A percentile compares a stretch with the other conserved stretches of the same genome.
These are phyloP conservation scores for Penicillium silybi DNA, from an alignment of 495 filamentous ascomycete genomes.

Conservation along the genomic window DNA sequence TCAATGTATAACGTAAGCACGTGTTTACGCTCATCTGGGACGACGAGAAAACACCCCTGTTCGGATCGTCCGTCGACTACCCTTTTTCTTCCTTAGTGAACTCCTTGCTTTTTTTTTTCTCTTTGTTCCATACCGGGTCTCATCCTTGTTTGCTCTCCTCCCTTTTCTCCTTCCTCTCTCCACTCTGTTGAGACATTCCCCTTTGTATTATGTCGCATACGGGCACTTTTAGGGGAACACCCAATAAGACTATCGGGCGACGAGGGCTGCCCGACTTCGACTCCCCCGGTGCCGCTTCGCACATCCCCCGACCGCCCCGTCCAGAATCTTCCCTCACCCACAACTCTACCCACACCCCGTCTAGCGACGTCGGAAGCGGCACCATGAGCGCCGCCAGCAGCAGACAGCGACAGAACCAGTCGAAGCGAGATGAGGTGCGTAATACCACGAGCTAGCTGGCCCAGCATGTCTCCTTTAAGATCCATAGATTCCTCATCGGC, in stretches of 20 bases:
- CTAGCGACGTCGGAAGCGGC: constrained; percentile 45
- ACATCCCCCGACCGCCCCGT: constrained; percentile 81
- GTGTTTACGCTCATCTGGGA: constrained; percentile 21
- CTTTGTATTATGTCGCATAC: constrained; percentile 54
- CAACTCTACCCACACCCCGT: constrained; percentile 54
- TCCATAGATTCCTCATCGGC: not conserved
- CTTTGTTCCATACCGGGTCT: constrained; percentile 15
- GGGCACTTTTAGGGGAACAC: constrained; percentile 46
- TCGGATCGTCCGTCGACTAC: constrained; percentile 25
- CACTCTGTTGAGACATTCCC: constrained; percentile 19
- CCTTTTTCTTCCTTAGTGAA: constrained; percentile 12
- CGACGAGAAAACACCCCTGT: constrained; percentile 25
- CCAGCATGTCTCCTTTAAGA: not conserved
- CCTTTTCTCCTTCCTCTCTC: constrained; percentile 9
- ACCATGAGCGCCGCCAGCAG: constrained; percentile 72
- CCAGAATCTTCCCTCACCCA: constrained; percentile 55
- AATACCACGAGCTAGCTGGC: constrained; percentile 2
- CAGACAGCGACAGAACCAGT: constrained; percentile 85
- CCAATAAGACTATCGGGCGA: constrained; percentile 53
- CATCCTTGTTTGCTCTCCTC: constrained; percentile 15
- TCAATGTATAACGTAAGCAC: constrained; percentile 12
- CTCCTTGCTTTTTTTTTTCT: constrained; percentile 19
- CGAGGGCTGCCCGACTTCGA: constrained; percentile 65
- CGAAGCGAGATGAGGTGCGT: constrained; percentile 95
- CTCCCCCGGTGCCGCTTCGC: constrained; percentile 57